Evolutionary conservation across 768 basidiomycete species (phyloP).

Genomic region (Naganishia vishniacii): DNA sequence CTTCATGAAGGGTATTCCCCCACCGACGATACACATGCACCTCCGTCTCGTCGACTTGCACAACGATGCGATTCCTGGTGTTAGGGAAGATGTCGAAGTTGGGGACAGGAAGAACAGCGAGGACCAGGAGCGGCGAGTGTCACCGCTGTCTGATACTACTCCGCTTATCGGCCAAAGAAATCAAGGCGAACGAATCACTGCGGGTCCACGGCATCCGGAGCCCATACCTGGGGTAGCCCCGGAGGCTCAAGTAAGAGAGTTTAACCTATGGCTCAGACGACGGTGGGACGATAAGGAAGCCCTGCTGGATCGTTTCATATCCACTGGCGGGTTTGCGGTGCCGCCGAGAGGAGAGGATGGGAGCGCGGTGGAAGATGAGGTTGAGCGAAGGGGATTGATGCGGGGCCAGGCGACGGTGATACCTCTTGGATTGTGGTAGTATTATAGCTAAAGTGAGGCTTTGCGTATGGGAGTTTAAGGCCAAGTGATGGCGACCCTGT

Average conservation of each 20-base stretch:
- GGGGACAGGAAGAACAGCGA: too few relatives aligned
- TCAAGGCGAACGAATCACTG: conserved; percentile 1
- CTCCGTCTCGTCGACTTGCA: conserved; percentile 65
- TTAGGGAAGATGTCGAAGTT: conserved; percentile 27
- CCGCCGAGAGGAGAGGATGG: background rate
- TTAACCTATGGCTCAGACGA: conserved; percentile 75
- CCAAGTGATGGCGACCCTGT: too few relatives aligned
- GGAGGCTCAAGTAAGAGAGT: conserved; percentile 57
- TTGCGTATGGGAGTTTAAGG: too few relatives aligned
- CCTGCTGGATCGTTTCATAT: conserved; percentile 63
- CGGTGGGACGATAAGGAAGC: conserved; percentile 83
- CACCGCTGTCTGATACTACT: background rate
- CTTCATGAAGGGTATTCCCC: conserved; percentile 71
- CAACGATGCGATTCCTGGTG: conserved; percentile 50
- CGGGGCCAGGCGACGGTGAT: background rate
- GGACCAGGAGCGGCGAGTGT: background rate
- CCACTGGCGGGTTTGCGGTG: conserved; percentile 53
- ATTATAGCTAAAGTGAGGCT: too few relatives aligned
- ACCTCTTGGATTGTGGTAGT: background rate
- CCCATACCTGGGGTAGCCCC: background rate
- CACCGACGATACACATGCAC: conserved; percentile 82
- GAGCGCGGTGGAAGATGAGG: background rate
- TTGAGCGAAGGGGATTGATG: conserved; percentile 1
- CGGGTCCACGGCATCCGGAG: background rate
- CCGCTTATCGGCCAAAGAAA: background rate